A percentile compares a stretch with the other conserved stretches of the same genome.
phyloP scores from a whole-genome alignment of 108 stramenopile genomes.

The Nitzschia sp. region DNA sequence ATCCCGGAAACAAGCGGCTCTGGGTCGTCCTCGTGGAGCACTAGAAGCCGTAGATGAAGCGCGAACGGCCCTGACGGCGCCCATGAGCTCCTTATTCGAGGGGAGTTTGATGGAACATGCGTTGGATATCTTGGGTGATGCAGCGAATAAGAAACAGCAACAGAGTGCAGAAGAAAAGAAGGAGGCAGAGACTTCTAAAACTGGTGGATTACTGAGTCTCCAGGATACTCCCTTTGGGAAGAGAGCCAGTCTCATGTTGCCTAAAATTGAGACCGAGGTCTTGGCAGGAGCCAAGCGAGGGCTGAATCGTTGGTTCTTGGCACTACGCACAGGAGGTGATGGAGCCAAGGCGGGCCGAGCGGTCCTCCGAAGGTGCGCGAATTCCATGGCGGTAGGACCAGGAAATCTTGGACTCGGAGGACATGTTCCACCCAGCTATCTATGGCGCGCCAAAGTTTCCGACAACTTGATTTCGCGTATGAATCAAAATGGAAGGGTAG shows the following conservation, averaged over 20 bases:
- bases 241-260: conserved; percentile 79
- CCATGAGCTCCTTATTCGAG: conserved; percentile 54
- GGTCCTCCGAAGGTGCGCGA: conserved; percentile 72
- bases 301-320: conserved; percentile 84
- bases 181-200: conserved; percentile 8
- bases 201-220: conserved; percentile 41
- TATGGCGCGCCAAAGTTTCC: conserved; percentile 85
- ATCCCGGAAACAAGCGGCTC: conserved; percentile 70
- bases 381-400: conserved; percentile 67
- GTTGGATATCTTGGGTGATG: conserved; percentile 24
- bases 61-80: conserved; percentile 68
- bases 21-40: conserved; percentile 79
- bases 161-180: conserved; percentile 16
- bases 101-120: conserved; percentile 35
- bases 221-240: conserved; percentile 88
- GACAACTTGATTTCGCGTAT: conserved; percentile 82
- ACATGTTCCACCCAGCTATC: conserved; percentile 72
- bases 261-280: conserved; percentile 91
- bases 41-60: conserved; percentile 89
- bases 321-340: conserved; percentile 86
- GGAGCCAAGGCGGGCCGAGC: conserved; percentile 86
- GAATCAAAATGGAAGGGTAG: conserved; percentile 71
- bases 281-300: conserved; percentile 78
- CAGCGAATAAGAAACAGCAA: conserved; percentile 17
- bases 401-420: conserved; percentile 82